phyloP scores from a whole-genome alignment of 345 rosid species.

The Eucalyptus grandis region DNA sequence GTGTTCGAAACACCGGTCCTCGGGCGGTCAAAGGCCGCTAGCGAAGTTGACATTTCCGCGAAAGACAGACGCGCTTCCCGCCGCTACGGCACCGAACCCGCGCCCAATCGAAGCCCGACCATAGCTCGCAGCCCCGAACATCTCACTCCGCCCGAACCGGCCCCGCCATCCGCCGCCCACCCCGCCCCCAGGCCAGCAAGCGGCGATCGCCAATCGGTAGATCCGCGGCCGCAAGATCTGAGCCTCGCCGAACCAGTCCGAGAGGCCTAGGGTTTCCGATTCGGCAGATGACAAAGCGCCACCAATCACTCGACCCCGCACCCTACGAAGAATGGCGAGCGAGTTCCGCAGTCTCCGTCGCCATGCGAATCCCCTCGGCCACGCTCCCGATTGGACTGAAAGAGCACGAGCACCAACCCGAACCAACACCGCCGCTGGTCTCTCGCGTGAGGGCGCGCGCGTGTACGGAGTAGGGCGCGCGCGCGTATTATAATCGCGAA shows the following conservation, averaged over 20 bases:
- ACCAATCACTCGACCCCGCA: background rate
- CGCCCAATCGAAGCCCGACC: background rate
- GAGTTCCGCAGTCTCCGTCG: background rate
- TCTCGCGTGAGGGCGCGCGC: background rate
- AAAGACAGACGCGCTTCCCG: background rate
- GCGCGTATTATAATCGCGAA: background rate
- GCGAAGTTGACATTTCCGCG: constrained; percentile 65
- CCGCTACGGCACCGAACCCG: background rate
- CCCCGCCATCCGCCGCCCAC: background rate
- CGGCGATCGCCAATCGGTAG: background rate
- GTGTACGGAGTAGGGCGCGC: background rate
- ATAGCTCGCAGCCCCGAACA: background rate
- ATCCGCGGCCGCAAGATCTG: background rate
- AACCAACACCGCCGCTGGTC: background rate
- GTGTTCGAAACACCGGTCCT: constrained; percentile 55
- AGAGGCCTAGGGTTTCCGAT: background rate
- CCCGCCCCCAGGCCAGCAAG: background rate
- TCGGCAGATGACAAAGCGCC: background rate
- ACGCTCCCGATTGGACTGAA: background rate
- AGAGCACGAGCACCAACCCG: background rate
- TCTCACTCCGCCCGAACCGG: background rate
- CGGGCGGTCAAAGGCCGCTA: constrained; percentile 81
- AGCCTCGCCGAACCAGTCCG: background rate
- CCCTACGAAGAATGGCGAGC: background rate
- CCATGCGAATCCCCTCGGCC: background rate